These are phyloP conservation scores for Hanseniaspora clermontiae DNA, from an alignment of 805 yeast genomes.

Conservation along the genomic window DNA sequence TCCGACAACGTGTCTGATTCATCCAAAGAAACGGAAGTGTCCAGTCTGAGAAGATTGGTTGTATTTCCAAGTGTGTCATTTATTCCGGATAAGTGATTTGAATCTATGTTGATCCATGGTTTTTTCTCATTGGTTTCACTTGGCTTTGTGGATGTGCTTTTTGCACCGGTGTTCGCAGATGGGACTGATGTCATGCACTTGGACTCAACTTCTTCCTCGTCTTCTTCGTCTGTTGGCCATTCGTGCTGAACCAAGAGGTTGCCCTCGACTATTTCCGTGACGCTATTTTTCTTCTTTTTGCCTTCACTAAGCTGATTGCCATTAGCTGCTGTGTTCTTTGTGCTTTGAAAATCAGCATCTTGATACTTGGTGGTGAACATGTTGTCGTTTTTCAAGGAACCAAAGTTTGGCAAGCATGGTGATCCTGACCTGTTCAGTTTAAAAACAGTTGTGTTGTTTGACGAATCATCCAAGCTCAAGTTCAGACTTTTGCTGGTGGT, in stretches of 20 bases:
- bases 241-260: slow-evolving; percentile 6
- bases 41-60: not conserved
- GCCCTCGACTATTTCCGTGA: slow-evolving; percentile 1
- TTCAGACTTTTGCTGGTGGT: not conserved
- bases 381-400: not conserved
- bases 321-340: too few species aligned
- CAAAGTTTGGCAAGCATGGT: slow-evolving; percentile 2
- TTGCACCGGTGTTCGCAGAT: not conserved
- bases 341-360: not conserved
- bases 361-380: not conserved
- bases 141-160: not conserved
- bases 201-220: not conserved
- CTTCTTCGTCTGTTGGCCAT: not conserved
- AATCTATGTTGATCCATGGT: not conserved
- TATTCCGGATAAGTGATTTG: not conserved
- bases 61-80: not conserved
- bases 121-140: not conserved
- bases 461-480: not conserved
- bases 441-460: not conserved
- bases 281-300: not conserved
- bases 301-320: not conserved
- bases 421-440: slow-evolving; percentile 1
- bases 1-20: slow-evolving; percentile 10
- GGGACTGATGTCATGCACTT: not conserved
- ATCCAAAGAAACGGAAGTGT: not conserved